Evolutionary conservation across 2,329 filamentous ascomycete genomes (phyloP).

Genomic region (Chaetomiaceae sp.): DNA sequence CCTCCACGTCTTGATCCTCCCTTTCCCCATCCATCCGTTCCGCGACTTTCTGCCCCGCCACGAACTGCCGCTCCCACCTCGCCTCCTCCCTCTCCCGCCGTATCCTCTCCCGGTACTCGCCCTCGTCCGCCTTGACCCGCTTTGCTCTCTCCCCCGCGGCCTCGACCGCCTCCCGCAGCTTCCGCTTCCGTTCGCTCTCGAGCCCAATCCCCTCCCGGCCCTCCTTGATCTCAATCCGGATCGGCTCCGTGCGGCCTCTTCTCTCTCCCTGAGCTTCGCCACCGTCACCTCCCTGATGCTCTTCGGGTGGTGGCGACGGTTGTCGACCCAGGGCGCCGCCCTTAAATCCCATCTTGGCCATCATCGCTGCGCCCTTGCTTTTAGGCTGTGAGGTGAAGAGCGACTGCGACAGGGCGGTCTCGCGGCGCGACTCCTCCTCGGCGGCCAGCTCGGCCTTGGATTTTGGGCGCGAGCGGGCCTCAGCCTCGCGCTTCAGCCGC

Average conservation of each 20-base stretch:
- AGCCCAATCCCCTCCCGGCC: slow-evolving; percentile 77
- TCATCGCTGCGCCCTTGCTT: slow-evolving; percentile 91
- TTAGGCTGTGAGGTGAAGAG: slow-evolving; percentile 52
- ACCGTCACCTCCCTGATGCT: not conserved
- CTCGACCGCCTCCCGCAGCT: slow-evolving; percentile 57
- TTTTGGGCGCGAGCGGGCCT: slow-evolving; percentile 60
- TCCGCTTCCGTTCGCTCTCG: slow-evolving; percentile 77
- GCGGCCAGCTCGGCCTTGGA: slow-evolving; percentile 80
- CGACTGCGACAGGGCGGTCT: slow-evolving; percentile 69
- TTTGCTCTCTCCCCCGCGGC: slow-evolving; percentile 26
- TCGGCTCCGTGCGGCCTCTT: slow-evolving; percentile 55
- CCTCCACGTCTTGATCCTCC: slow-evolving; percentile 16
- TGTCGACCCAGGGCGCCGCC: slow-evolving; percentile 62
- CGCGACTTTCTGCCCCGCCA: slow-evolving; percentile 74
- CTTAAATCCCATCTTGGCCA: slow-evolving; percentile 91
- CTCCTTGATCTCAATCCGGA: slow-evolving; percentile 70
- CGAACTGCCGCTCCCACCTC: slow-evolving; percentile 61
- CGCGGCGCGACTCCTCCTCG: slow-evolving; percentile 64
- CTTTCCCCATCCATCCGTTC: slow-evolving; percentile 66
- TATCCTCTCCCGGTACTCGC: slow-evolving; percentile 67
- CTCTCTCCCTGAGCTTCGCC: not conserved
- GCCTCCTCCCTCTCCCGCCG: slow-evolving; percentile 63
- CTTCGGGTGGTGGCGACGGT: not conserved
- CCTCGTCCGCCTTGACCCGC: slow-evolving; percentile 48
- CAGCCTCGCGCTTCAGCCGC: slow-evolving; percentile 55